Conservation (phyloP, 2,329 filamentous ascomycete genomes). For the Raffaelea arxii region DNA sequence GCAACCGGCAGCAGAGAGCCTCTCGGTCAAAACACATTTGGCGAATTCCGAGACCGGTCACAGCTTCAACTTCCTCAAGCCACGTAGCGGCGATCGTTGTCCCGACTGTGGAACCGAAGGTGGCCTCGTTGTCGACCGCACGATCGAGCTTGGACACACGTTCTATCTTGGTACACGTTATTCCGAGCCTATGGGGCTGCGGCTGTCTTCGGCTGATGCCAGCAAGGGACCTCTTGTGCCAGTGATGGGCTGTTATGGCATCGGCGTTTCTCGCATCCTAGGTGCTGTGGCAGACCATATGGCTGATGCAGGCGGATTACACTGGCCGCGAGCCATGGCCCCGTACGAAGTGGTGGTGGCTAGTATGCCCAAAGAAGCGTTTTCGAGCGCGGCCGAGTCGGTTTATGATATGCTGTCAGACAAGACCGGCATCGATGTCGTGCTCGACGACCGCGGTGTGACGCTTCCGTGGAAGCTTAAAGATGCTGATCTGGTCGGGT, state of each 20-base stretch:
- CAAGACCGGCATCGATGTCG: slow-evolving; percentile 43
- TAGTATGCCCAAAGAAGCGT: slow-evolving; percentile 21
- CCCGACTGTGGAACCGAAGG: slow-evolving; percentile 54
- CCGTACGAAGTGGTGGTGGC: slow-evolving; percentile 72
- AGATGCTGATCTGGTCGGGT: slow-evolving; percentile 84
- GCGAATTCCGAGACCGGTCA: slow-evolving; percentile 14
- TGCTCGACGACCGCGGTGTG: slow-evolving; percentile 67
- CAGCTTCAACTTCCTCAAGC: slow-evolving; percentile 53
- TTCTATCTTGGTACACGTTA: slow-evolving; percentile 91
- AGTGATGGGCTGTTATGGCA: slow-evolving; percentile 95
- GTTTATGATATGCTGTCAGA: slow-evolving; percentile 54
- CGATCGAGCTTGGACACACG: slow-evolving; percentile 88
- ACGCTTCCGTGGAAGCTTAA: slow-evolving; percentile 75
- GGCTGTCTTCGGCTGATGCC: slow-evolving; percentile 23
- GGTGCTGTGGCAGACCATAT: slow-evolving; percentile 73
- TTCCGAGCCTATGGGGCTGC: slow-evolving; percentile 51
- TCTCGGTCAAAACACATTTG: background rate
- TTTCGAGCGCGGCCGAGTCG: slow-evolving; percentile 38
- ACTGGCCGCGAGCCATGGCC: slow-evolving; percentile 80
- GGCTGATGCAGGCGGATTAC: slow-evolving; percentile 62
- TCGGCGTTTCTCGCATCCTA: slow-evolving; percentile 85
- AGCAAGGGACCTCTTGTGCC: slow-evolving; percentile 4
- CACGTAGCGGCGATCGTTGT: slow-evolving; percentile 61
- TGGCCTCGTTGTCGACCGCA: slow-evolving; percentile 54
- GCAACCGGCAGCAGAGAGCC: background rate